phyloP scores from a whole-genome alignment of 345 rosid genomes.

The Raphanus sativus region DNA sequence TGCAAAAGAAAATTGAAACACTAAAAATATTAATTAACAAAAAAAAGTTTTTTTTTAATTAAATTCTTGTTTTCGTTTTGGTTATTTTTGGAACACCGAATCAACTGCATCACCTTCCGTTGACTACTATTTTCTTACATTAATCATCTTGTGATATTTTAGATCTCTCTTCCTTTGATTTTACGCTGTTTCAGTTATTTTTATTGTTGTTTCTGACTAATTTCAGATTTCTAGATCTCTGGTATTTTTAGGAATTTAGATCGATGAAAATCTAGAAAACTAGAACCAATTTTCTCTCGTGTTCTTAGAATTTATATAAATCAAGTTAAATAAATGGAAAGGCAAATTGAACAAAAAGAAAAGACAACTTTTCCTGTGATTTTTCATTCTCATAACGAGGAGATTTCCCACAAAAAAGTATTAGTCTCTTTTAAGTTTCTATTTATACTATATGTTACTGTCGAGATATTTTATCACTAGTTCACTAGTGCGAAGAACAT shows the following conservation, averaged over 20 bases:
- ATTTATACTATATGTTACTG: no score
- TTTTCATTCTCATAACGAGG: no score
- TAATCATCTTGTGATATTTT: conserved; percentile 9
- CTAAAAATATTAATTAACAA: conserved; percentile 26
- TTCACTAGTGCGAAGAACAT: no score
- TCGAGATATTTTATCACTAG: no score
- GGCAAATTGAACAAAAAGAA: no score
- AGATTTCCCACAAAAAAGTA: no score
- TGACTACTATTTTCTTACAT: conserved; percentile 34
- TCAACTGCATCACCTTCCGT: conserved; percentile 32
- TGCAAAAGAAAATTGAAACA: conserved; percentile 20
- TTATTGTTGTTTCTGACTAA: background rate
- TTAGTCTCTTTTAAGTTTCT: no score
- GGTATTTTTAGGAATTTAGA: background rate
- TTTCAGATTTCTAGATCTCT: background rate
- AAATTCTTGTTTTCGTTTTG: conserved; percentile 19
- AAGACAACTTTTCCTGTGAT: no score
- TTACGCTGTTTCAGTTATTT: conserved; percentile 1
- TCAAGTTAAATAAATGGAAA: background rate
- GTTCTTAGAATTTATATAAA: background rate
- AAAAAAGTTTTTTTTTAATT: background rate
- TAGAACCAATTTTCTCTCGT: background rate
- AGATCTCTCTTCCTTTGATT: conserved; percentile 4
- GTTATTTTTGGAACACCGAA: conserved; percentile 37
- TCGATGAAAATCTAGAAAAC: background rate